Conservation (phyloP, 2,329 filamentous ascomycete species). For the Polychaeton citri region DNA sequence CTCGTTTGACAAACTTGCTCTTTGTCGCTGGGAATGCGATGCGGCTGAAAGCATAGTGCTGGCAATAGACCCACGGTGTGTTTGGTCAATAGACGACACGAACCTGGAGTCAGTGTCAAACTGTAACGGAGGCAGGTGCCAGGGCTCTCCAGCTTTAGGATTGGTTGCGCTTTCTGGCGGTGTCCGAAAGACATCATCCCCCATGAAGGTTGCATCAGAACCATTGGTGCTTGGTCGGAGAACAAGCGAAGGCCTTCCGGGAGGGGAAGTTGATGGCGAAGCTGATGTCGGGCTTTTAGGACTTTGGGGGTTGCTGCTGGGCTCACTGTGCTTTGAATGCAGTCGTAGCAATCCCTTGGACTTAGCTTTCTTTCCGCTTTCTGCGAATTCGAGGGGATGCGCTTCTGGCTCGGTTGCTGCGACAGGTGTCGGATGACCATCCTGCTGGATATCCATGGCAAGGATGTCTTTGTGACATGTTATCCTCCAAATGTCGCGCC, state of each 20-base stretch:
- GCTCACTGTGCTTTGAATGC: conserved; percentile 7
- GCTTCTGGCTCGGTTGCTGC: neutral
- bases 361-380: conserved; percentile 9
- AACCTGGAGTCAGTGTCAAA: conserved; percentile 12
- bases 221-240: conserved; percentile 11
- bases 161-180: conserved; percentile 27
- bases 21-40: conserved; percentile 3
- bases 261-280: neutral
- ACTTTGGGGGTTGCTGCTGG: neutral
- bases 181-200: conserved; percentile 30
- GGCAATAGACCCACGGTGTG: conserved; percentile 23
- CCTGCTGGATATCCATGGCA: conserved; percentile 71
- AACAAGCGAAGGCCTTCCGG: conserved; percentile 1
- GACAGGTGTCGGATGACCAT: conserved; percentile 25
- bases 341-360: conserved; percentile 12
- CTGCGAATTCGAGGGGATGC: neutral
- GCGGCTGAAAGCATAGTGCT: conserved; percentile 13
- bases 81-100: conserved; percentile 3
- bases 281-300: conserved; percentile 13
- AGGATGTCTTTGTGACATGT: conserved; percentile 86
- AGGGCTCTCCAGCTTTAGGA: conserved; percentile 10
- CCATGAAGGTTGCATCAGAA: conserved; percentile 22
- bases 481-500: conserved; percentile 84
- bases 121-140: conserved; percentile 21
- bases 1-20: conserved; percentile 14